Evolutionary conservation across 2,329 filamentous ascomycete genomes (phyloP).

Genomic region (Fonsecaea pedrosoi): DNA sequence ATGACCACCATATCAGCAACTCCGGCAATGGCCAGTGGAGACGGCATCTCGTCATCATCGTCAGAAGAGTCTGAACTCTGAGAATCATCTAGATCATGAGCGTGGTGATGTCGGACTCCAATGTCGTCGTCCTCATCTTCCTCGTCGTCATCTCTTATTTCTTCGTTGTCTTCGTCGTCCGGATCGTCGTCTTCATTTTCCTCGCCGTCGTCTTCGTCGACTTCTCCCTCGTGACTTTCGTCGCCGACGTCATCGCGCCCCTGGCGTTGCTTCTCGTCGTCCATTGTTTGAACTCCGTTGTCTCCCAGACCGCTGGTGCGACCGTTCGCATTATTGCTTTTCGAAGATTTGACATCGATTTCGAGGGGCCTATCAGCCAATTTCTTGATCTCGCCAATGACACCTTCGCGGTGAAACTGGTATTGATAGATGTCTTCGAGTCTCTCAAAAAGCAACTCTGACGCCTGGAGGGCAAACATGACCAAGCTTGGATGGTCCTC

Average conservation of each 20-base stretch:
- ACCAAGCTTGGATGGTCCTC: constrained; percentile 90
- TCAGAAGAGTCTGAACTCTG: constrained; percentile 68
- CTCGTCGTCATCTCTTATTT: constrained; percentile 50
- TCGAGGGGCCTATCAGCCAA: constrained; percentile 61
- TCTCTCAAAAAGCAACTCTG: constrained; percentile 83
- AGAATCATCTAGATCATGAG: constrained; percentile 65
- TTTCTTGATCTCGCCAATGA: constrained; percentile 87
- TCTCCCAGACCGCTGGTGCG: constrained; percentile 37
- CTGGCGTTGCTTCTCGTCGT: neutral
- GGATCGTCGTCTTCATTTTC: constrained; percentile 60
- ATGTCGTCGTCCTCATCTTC: constrained; percentile 61
- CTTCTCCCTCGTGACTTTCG: constrained; percentile 52
- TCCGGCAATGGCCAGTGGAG: constrained; percentile 52
- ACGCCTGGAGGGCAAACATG: constrained; percentile 84
- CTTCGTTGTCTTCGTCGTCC: constrained; percentile 54
- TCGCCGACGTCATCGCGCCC: constrained; percentile 37
- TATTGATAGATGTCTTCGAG: constrained; percentile 89
- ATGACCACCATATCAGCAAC: constrained; percentile 76
- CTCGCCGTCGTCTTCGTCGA: constrained; percentile 61
- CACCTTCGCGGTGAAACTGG: constrained; percentile 95
- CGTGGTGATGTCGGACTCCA: constrained; percentile 62
- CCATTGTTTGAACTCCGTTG: neutral
- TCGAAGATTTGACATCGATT: constrained; percentile 27
- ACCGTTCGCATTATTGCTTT: constrained; percentile 41
- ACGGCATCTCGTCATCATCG: constrained; percentile 45